A percentile compares a stretch with the other conserved stretches of the same genome.
Conservation (phyloP, 805 yeast genomes). For the Maudiozyma saulgeensis region DNA sequence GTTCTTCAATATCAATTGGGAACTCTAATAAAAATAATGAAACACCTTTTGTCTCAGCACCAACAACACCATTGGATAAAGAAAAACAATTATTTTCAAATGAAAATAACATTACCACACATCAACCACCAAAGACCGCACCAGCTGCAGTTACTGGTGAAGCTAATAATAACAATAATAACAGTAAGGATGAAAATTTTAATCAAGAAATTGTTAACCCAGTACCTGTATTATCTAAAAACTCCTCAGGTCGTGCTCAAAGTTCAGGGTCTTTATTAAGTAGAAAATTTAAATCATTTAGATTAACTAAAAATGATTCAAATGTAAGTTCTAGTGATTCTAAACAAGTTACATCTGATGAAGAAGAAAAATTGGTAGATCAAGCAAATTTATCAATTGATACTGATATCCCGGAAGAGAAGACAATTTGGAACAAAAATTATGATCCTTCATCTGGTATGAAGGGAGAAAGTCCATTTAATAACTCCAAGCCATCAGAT, state of each 20-base stretch:
- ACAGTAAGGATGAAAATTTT: neutral
- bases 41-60: constrained; percentile 7
- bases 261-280: constrained; percentile 24
- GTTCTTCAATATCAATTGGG: constrained; percentile 7
- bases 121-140: neutral
- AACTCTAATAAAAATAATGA: neutral
- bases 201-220: neutral
- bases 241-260: constrained; percentile 9
- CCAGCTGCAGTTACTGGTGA: neutral
- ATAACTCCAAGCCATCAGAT: neutral
- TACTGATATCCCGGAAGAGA: neutral
- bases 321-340: constrained; percentile 3
- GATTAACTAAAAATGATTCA: constrained; percentile 5
- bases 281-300: constrained; percentile 19
- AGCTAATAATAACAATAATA: neutral
- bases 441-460: neutral
- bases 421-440: neutral
- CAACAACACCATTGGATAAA: constrained; percentile 6
- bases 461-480: neutral
- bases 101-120: neutral
- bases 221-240: constrained; percentile 1
- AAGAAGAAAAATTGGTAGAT: neutral
- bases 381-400: neutral
- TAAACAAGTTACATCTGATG: constrained; percentile 3
- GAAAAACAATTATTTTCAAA: neutral